Conservation (phyloP, 2,329 filamentous ascomycete species). For the Penicillium sp. region DNA sequence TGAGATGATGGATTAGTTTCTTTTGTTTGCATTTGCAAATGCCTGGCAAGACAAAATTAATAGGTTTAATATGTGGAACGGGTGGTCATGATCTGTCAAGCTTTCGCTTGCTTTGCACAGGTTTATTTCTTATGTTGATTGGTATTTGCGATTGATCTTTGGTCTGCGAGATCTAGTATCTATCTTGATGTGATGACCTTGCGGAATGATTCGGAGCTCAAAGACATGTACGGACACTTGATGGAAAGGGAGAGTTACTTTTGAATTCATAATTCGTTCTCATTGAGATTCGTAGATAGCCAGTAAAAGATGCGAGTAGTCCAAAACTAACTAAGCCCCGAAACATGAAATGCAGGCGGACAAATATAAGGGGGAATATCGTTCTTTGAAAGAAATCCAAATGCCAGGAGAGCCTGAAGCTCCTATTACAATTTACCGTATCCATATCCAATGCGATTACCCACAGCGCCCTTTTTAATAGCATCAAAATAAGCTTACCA, state of each 20-base stretch:
- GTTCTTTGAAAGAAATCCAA: conserved; percentile 16
- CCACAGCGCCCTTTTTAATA: conserved; percentile 6
- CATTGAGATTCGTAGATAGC: conserved; percentile 22
- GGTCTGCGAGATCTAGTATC: neutral
- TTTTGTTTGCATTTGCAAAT: conserved; percentile 1
- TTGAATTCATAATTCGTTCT: conserved; percentile 26
- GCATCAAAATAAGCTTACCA: conserved; percentile 60
- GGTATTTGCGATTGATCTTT: neutral
- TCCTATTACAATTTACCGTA: conserved; percentile 7
- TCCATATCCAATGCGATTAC: conserved; percentile 12
- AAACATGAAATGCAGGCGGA: conserved; percentile 9
- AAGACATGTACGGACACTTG: neutral
- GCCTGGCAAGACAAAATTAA: neutral
- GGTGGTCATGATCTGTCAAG: neutral
- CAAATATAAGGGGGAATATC: conserved; percentile 22
- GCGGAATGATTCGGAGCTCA: neutral
- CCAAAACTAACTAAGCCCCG: conserved; percentile 11
- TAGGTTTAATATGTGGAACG: neutral
- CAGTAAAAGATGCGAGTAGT: conserved; percentile 9
- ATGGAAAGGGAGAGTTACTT: neutral
- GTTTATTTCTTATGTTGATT: neutral
- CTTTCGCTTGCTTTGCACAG: neutral
- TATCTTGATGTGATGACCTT: conserved; percentile 9
- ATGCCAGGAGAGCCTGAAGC: conserved; percentile 5
- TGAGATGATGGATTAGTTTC: neutral